Evolutionary conservation across 257 asterid species (phyloP).

Genomic region (Scutellaria baicalensis): DNA sequence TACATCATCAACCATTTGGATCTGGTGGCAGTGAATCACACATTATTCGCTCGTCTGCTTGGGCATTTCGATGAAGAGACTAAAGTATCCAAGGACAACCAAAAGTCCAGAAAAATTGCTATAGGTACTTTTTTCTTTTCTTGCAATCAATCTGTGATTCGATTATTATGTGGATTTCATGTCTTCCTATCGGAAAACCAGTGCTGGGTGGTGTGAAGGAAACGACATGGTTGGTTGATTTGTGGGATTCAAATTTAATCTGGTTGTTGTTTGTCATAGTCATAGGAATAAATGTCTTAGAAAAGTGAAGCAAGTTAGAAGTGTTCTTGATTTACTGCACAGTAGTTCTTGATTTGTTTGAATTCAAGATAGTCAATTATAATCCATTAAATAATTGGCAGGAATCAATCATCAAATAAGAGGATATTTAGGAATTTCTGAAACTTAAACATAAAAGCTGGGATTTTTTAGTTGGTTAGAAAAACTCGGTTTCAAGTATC

Average conservation of each 20-base stretch:
- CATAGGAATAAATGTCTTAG: conserved; percentile 1
- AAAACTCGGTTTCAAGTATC: no score
- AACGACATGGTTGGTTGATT: neutral
- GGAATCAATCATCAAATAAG: no score
- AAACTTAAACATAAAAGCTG: no score
- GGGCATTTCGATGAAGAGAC: neutral
- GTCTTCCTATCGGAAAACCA: neutral
- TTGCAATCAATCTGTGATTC: neutral
- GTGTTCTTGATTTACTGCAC: neutral
- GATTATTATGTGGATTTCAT: neutral
- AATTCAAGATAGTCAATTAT: neutral
- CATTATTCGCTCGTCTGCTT: neutral
- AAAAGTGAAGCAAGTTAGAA: neutral
- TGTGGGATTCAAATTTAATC: neutral
- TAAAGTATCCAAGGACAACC: neutral
- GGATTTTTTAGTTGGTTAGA: no score
- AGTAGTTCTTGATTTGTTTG: neutral
- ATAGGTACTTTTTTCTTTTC: conserved; percentile 4
- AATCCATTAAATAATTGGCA: neutral
- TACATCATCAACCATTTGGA: neutral
- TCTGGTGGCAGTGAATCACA: neutral
- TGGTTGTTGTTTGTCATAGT: conserved; percentile 8
- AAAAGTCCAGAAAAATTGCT: neutral
- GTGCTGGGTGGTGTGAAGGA: neutral
- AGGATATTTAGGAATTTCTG: no score